Conservation (phyloP, 129 eudicot species). For the Silybum marianum region DNA sequence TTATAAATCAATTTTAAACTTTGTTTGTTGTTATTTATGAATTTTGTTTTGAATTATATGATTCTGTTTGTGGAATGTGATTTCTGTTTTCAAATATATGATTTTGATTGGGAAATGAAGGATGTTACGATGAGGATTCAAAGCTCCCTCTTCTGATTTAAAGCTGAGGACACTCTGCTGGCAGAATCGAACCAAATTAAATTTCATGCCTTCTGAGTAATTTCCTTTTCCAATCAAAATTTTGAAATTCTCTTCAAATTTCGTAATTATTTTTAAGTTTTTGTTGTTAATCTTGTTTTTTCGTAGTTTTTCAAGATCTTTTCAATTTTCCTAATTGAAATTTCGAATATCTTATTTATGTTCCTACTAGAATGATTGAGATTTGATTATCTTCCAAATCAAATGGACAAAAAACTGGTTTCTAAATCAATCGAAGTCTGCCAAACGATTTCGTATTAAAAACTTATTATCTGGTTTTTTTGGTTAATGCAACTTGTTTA, state of each 20-base stretch:
- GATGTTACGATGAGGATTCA: conserved; percentile 50
- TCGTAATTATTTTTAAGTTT: background rate
- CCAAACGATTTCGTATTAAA: background rate
- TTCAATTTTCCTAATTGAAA: too few species aligned
- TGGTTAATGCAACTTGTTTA: too few species aligned
- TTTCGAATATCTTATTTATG: too few species aligned
- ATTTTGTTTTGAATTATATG: background rate
- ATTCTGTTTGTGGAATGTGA: background rate
- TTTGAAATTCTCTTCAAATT: background rate
- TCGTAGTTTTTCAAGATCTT: too few species aligned
- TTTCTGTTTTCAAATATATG: background rate
- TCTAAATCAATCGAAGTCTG: background rate
- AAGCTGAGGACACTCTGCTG: conserved; percentile 47
- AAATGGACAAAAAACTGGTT: too few species aligned
- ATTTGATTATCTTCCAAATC: background rate
- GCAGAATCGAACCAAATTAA: conserved; percentile 57
- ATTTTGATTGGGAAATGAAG: background rate
- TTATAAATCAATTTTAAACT: background rate
- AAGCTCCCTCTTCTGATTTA: conserved; percentile 61
- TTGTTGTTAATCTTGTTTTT: background rate
- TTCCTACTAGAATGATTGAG: too few species aligned
- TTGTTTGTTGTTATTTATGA: background rate
- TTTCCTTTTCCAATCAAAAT: background rate
- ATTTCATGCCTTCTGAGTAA: conserved; percentile 45
- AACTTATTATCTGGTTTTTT: background rate